Base-by-base conservation (phyloP, 345 rosid genomes). In the Eucalyptus lansdowneana region DNA sequence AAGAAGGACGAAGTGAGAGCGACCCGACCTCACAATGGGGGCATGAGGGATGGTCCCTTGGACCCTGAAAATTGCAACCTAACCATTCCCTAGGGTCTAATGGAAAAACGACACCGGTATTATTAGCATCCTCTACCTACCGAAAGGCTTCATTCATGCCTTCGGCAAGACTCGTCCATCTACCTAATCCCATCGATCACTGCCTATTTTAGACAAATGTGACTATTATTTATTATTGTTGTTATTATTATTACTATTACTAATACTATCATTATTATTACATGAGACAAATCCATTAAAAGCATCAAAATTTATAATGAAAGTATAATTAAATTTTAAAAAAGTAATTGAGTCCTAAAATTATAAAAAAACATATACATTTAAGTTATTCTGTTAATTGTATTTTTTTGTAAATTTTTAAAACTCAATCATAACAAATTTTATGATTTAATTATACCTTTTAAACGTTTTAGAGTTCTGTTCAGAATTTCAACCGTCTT, bases 391-490 rank as follows among this genome's bases (percentile, higher is more conserved):
- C 1, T 1, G 0, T 8, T 54, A 22, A 54, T 54, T 54, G 2
- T 8, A 54, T 8, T 21, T 21, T 21, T 7, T 54, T 0, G 2
- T 0, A 54, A 54, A 54, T 1, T 21, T 21, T 56, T 22, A 17
- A 51, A 51, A 51, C 0, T 53, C 24, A 19, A 19, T 53, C 10
- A 56, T 24, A 4, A 56, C 1, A 56, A 56, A 10, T 56, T 56
- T 56, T 56, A 56, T 1, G 8, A 56, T 9, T 10, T 4, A 4
- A 56, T 24, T 56, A 56, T 22, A 56, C 11, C 5, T 56, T 56
- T 24, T 56, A 1, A 56, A 56, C 5, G 12, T 56, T 56, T 56
- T 10, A 56, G 2, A 1, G 5, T 56, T 56, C 12, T 1, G 12
- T 56, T 53, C 10, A 53, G 24, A 53, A 8, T 19, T 53, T 53